A percentile compares a stretch with the other conserved stretches of the same genome.
Conservation (phyloP, 2,329 filamentous ascomycete species). For the Fusarium chaquense region DNA sequence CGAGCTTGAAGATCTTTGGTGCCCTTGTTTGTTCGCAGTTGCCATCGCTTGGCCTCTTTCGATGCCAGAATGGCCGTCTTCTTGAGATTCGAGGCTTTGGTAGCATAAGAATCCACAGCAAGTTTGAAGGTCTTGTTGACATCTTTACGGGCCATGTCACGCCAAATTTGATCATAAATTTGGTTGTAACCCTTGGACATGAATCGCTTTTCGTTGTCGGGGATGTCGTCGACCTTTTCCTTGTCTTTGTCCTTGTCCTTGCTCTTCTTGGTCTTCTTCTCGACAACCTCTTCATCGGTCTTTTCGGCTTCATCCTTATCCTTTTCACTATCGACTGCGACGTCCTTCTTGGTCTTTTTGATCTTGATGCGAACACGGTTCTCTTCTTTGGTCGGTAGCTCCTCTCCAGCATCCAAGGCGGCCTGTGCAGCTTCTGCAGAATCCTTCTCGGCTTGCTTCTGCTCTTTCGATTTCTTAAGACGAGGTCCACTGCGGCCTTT, state of each 20-base stretch:
- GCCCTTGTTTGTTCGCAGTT: conserved; percentile 97
- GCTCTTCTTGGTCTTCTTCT: conserved; percentile 63
- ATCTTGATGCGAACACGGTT: conserved; percentile 74
- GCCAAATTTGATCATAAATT: conserved; percentile 97
- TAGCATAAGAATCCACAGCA: conserved; percentile 85
- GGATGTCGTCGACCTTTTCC: conserved; percentile 64
- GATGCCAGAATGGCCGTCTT: conserved; percentile 97
- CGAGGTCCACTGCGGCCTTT: conserved; percentile 72
- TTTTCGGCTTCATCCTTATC: conserved; percentile 61
- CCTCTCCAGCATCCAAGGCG: conserved; percentile 82
- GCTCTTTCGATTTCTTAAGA: conserved; percentile 91
- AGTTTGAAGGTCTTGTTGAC: conserved; percentile 92
- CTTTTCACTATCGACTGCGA: conserved; percentile 52
- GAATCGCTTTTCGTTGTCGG: conserved; percentile 73
- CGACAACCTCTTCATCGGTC: conserved; percentile 53
- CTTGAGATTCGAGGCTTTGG: conserved; percentile 93
- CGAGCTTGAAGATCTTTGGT: conserved; percentile 97
- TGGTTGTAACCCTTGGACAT: conserved; percentile 95
- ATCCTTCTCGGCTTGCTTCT: conserved; percentile 83
- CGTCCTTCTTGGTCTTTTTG: conserved; percentile 60
- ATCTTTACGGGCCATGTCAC: conserved; percentile 92
- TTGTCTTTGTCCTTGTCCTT: conserved; percentile 63
- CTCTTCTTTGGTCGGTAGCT: conserved; percentile 70
- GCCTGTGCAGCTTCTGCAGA: conserved; percentile 90
- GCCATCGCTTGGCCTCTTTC: conserved; percentile 97